Percentiles rank a stretch among this genome's conserved stretches.
These are phyloP conservation scores for Trypanosomatidae sp. DNA, from an alignment of 208 protist species.

Conservation along the genomic window DNA sequence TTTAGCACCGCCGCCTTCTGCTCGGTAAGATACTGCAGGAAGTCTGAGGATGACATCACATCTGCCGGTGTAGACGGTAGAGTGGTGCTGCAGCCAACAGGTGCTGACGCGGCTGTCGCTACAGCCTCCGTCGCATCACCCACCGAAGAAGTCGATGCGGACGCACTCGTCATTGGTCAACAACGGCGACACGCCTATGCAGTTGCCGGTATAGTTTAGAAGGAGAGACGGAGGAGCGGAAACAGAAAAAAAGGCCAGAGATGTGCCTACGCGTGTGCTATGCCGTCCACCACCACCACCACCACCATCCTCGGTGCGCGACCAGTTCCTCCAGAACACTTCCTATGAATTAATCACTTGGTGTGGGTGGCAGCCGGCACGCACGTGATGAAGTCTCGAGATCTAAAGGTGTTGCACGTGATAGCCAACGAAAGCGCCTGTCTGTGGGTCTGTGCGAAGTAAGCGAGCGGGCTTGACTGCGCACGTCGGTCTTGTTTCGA, in stretches of 20 bases:
- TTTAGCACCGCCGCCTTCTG: constrained; percentile 10
- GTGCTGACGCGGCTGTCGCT: neutral
- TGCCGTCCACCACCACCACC: neutral
- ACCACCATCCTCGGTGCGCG: neutral
- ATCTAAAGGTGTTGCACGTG: neutral
- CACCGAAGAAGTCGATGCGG: neutral
- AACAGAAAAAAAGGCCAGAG: neutral
- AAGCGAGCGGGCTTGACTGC: neutral
- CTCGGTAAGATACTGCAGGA: constrained; percentile 1
- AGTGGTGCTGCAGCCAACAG: neutral
- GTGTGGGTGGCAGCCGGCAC: neutral
- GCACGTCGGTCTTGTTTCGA: neutral
- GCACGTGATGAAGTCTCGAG: neutral
- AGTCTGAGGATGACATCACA: constrained; percentile 3
- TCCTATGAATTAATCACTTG: neutral
- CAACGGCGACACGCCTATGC: neutral
- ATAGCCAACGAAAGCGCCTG: neutral
- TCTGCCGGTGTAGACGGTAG: neutral
- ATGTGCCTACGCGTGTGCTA: neutral
- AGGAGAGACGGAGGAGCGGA: neutral
- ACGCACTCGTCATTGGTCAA: neutral
- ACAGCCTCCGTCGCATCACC: neutral
- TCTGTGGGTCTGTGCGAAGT: neutral
- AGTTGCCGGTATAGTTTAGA: neutral
- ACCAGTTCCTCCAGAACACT: neutral